phyloP scores from a whole-genome alignment of 139 green algal genomes.

The Chlamydomonas applanata region DNA sequence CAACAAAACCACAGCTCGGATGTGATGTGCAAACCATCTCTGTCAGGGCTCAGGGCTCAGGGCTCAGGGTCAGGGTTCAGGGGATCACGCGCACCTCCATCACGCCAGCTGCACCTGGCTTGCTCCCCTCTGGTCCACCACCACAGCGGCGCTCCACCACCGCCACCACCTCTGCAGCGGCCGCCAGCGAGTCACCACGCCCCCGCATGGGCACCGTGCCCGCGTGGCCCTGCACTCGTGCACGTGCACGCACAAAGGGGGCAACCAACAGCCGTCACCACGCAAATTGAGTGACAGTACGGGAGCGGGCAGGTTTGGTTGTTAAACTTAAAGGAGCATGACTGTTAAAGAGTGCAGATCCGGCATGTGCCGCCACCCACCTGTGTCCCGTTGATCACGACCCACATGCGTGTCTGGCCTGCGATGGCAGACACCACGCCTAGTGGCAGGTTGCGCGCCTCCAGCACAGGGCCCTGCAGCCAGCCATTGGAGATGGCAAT shows the following conservation, averaged over 20 bases:
- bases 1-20: no score
- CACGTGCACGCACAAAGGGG: no score
- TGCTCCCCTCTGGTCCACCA: slow-evolving; percentile 16
- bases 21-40: no score
- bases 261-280: no score
- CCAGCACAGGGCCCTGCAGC: slow-evolving; percentile 81
- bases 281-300: no score
- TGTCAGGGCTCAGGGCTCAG: no score
- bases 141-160: slow-evolving; percentile 69
- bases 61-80: no score
- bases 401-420: slow-evolving; percentile 73
- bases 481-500: no score
- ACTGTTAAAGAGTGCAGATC: no score
- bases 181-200: slow-evolving; percentile 66
- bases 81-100: background rate
- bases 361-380: slow-evolving; percentile 6
- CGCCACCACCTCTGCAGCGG: slow-evolving; percentile 63
- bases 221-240: slow-evolving; percentile 70
- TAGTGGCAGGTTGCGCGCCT: slow-evolving; percentile 55
- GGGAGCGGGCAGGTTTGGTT: no score
- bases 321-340: no score
- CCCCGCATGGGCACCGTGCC: slow-evolving; percentile 90
- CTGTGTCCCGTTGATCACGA: slow-evolving; percentile 66
- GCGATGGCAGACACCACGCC: slow-evolving; percentile 84
- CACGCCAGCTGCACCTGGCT: background rate